Base-by-base conservation (phyloP, 257 asterid genomes). In the Parsonsia alboflavescens region DNA sequence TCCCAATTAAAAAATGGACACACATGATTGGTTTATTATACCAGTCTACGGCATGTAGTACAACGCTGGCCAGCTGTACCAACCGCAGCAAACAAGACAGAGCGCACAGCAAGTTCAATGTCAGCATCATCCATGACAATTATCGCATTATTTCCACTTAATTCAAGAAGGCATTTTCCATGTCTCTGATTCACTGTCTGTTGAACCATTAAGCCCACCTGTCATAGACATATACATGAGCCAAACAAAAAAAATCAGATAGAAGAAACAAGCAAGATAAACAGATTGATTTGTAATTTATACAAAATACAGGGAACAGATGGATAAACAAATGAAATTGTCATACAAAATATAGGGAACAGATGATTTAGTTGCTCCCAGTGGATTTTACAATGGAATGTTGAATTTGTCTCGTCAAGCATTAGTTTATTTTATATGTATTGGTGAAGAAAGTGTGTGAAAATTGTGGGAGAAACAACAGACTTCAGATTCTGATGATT, bases 41-140 rank as follows among this genome's bases (percentile, higher is more conserved):
- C 99, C 99, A 95, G 87, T 84, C 99, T 89, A 71, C 99, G 96
- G 85, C 98, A 95, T 17, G 98, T 90, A 12, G 99, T 92, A 81
- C 99, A 95, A 74, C 99, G 92, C 81, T 95, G 99, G 70, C 99
- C 99, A 85, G 98, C 99, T 24, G 98, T 92, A 79, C 99, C 98
- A 74, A 95, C 98, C 70, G 98, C 99, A 52, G 99, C 99, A 79
- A 95, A 95, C 68, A 95, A 67, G 80, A 95, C 91, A 30, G 99
- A 88, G 53, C 94, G 98, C 76, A 91, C 97, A 39, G 96, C 98
- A 65, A 95, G 97, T 81, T 95, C 92, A 54, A 82, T 77, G 72
- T 95, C 96, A 3, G 96, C 98, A 82, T 92, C 99, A 68, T 92
- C 99, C 99, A 92, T 95, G 76, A 95, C 86, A 44, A 92, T 87